Conservation (phyloP, 2,329 filamentous ascomycete species). For the Gnomoniopsis sp. region DNA sequence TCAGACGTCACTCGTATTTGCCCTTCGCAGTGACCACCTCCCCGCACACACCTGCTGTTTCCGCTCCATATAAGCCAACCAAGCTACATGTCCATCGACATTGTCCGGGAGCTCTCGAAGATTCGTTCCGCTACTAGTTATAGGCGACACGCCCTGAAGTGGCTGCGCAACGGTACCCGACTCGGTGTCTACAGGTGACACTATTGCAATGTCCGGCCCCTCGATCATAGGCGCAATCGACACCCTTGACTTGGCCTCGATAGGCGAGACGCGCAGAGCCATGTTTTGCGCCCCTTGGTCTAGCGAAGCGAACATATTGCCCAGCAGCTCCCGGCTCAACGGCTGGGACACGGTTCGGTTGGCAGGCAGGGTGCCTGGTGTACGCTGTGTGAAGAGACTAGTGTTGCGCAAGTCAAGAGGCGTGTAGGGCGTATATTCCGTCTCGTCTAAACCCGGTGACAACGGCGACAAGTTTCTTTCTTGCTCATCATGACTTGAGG, state of each 20-base stretch:
- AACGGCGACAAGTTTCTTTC: not conserved
- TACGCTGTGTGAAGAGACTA: constrained; percentile 7
- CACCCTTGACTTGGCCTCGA: not conserved
- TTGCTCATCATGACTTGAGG: not conserved
- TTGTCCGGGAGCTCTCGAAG: not conserved
- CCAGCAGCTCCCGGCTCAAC: constrained; percentile 2
- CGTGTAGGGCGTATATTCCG: constrained; percentile 10
- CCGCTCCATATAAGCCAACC: constrained; percentile 11
- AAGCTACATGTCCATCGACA: constrained; percentile 8
- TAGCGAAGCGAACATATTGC: not conserved
- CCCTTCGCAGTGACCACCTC: constrained; percentile 13
- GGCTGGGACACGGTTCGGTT: constrained; percentile 15
- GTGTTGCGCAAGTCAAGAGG: constrained; percentile 5
- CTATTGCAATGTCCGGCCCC: not conserved
- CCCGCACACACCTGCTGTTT: constrained; percentile 14
- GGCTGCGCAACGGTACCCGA: not conserved
- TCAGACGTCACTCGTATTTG: not conserved
- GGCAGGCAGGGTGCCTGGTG: not conserved
- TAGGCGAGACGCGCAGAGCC: not conserved
- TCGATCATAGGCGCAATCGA: not conserved
- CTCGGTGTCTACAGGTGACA: constrained; percentile 1
- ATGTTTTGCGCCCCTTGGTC: not conserved
- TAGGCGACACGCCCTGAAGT: not conserved
- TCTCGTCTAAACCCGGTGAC: constrained; percentile 2
- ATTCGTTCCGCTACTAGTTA: not conserved